Conservation (phyloP, 208 protist species). For the Leishmania gerbilli region DNA sequence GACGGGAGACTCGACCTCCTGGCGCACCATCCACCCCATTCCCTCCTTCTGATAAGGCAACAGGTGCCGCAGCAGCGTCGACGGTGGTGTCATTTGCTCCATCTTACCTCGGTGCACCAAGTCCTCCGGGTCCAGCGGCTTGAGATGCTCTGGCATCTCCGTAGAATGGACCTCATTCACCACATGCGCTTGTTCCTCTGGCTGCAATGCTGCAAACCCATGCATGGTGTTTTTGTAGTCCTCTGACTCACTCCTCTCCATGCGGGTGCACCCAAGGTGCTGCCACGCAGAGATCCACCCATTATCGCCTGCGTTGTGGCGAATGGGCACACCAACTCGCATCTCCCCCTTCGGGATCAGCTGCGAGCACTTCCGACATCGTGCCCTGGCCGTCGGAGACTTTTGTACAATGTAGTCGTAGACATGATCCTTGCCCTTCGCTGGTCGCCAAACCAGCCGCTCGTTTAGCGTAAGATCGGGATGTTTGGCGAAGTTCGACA, state of each 20-base stretch:
- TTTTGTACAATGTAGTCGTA: constrained; percentile 72
- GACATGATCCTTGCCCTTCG: constrained; percentile 41
- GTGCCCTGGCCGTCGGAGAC: constrained; percentile 68
- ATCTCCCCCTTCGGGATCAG: constrained; percentile 78
- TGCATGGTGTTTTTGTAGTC: constrained; percentile 38
- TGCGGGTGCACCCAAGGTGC: constrained; percentile 74
- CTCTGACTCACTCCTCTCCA: constrained; percentile 35
- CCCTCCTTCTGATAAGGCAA: constrained; percentile 89
- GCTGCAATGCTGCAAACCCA: constrained; percentile 51
- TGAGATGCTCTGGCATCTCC: constrained; percentile 61
- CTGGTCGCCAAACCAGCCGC: constrained; percentile 62
- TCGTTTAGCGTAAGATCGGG: constrained; percentile 71
- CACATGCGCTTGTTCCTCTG: constrained; percentile 59
- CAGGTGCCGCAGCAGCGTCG: constrained; percentile 62
- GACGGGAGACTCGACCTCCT: constrained; percentile 60
- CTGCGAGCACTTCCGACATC: constrained; percentile 88
- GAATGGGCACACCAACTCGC: constrained; percentile 83
- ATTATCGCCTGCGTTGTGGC: constrained; percentile 75
- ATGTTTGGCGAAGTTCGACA: constrained; percentile 61
- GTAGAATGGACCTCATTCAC: constrained; percentile 54
- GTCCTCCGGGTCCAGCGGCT: constrained; percentile 86
- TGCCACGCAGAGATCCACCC: constrained; percentile 92
- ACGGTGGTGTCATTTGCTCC: constrained; percentile 46
- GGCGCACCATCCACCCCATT: constrained; percentile 82
- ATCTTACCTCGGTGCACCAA: constrained; percentile 65